Percentiles rank a stretch among this genome's conserved stretches.
Conservation (phyloP, 495 filamentous ascomycete species). For the Evernia prunastri region DNA sequence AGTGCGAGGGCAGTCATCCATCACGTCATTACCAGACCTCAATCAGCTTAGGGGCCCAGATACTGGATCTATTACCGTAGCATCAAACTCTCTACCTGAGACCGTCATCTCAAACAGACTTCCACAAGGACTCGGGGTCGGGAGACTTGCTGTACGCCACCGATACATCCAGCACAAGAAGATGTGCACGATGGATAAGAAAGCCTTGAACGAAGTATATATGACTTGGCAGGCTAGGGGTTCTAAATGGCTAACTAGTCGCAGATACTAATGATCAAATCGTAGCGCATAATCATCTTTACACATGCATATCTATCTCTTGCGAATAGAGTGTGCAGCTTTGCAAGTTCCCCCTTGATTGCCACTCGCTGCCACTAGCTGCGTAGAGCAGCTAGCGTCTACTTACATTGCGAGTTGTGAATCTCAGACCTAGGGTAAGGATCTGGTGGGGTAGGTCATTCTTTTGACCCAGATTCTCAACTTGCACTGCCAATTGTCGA, state of each 20-base stretch:
- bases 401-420: too few species aligned
- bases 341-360: too few species aligned
- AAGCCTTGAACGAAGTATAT: conserved; percentile 69
- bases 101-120: background rate
- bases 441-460: too few species aligned
- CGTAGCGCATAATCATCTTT: conserved; percentile 18
- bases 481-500: too few species aligned
- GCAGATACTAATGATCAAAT: conserved; percentile 71
- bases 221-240: background rate
- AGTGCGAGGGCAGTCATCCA: conserved; percentile 25
- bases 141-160: conserved; percentile 57
- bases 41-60: background rate
- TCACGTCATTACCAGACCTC: conserved; percentile 10
- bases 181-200: conserved; percentile 61
- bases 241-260: conserved; percentile 32
- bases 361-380: background rate
- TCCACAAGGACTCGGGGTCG: conserved; percentile 25
- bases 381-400: background rate
- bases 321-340: background rate
- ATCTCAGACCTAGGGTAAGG: too few species aligned
- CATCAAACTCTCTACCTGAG: background rate
- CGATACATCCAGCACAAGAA: conserved; percentile 75
- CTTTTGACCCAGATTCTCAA: too few species aligned
- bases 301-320: background rate
- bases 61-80: background rate